These are phyloP conservation scores for Pythium aquatile DNA, from an alignment of 352 stramenopile genomes.

Conservation along the genomic window DNA sequence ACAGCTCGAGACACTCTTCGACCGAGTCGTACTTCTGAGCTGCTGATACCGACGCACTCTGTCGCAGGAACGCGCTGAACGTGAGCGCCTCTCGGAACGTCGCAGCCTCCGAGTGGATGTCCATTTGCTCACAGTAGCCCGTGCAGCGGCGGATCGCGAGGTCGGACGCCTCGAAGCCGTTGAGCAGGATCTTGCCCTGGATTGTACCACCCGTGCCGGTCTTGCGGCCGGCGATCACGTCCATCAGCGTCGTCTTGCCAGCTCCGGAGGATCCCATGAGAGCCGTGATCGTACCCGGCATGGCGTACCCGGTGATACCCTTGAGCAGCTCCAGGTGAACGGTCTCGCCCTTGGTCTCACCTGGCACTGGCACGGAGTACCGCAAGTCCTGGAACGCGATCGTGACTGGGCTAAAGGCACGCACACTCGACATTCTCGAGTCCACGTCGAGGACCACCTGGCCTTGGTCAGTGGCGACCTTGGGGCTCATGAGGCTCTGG, in stretches of 20 bases:
- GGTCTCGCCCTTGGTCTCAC: slow-evolving; percentile 30
- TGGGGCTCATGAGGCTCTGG: slow-evolving; percentile 29
- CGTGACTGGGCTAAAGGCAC: slow-evolving; percentile 36
- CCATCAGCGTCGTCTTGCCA: slow-evolving; percentile 94
- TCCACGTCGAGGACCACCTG: slow-evolving; percentile 12
- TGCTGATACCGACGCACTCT: slow-evolving; percentile 35
- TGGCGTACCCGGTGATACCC: slow-evolving; percentile 46
- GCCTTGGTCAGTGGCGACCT: slow-evolving; percentile 28
- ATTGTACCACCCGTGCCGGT: slow-evolving; percentile 64
- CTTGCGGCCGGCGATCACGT: slow-evolving; percentile 94
- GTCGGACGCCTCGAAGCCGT: slow-evolving; percentile 49
- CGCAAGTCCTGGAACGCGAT: slow-evolving; percentile 39
- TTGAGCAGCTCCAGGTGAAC: slow-evolving; percentile 44
- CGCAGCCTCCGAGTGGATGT: slow-evolving; percentile 85
- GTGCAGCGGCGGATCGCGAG: slow-evolving; percentile 56
- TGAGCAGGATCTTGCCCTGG: slow-evolving; percentile 63
- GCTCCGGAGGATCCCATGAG: slow-evolving; percentile 70
- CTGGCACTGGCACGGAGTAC: slow-evolving; percentile 37
- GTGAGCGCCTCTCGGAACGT: slow-evolving; percentile 91
- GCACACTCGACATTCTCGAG: slow-evolving; percentile 13
- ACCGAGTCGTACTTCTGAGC: slow-evolving; percentile 53
- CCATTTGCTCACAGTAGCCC: slow-evolving; percentile 86
- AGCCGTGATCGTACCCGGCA: slow-evolving; percentile 51
- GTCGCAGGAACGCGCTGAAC: slow-evolving; percentile 89
- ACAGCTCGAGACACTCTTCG: slow-evolving; percentile 51